Percentiles rank a stretch among this genome's conserved stretches.
These are phyloP conservation scores for Mycena haematopus DNA, from an alignment of 768 basidiomycete species.

Conservation along the genomic window DNA sequence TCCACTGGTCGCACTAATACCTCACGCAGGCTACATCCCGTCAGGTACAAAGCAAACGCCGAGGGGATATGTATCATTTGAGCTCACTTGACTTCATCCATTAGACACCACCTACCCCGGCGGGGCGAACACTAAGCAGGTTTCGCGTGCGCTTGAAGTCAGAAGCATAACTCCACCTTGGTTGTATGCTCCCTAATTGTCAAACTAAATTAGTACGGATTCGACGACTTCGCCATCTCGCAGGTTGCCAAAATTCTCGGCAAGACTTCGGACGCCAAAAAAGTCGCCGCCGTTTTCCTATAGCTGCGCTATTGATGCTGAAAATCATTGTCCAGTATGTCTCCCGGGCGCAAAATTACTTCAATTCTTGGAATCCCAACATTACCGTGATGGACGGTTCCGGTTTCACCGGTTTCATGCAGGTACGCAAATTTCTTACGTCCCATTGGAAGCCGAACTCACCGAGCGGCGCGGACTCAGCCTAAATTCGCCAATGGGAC, in stretches of 20 bases:
- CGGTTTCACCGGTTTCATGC: slow-evolving; percentile 63
- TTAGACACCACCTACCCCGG: slow-evolving; percentile 51
- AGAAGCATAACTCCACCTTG: slow-evolving; percentile 3
- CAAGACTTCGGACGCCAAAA: slow-evolving; percentile 53
- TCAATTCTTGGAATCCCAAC: slow-evolving; percentile 66
- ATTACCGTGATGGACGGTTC: slow-evolving; percentile 56
- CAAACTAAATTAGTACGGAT: slow-evolving; percentile 53
- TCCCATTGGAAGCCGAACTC: not conserved
- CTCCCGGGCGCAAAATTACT: slow-evolving; percentile 59
- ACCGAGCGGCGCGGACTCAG: slow-evolving; percentile 37
- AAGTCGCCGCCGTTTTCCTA: slow-evolving; percentile 52
- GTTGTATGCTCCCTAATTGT: slow-evolving; percentile 11
- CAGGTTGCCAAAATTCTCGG: slow-evolving; percentile 66
- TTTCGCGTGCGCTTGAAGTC: slow-evolving; percentile 65
- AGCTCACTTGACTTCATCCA: not conserved
- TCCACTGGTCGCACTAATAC: not conserved
- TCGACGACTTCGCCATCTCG: slow-evolving; percentile 68
- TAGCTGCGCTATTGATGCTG: not conserved
- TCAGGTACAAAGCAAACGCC: slow-evolving; percentile 20
- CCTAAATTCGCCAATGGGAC: slow-evolving; percentile 61
- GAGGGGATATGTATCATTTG: not conserved
- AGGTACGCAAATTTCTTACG: slow-evolving; percentile 43
- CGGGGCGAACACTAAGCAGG: slow-evolving; percentile 67
- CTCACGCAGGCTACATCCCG: slow-evolving; percentile 32
- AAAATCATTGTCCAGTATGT: slow-evolving; percentile 48